These are phyloP conservation scores for Chlamydomonas incerta DNA, from an alignment of 139 green algal genomes.

Conservation along the genomic window DNA sequence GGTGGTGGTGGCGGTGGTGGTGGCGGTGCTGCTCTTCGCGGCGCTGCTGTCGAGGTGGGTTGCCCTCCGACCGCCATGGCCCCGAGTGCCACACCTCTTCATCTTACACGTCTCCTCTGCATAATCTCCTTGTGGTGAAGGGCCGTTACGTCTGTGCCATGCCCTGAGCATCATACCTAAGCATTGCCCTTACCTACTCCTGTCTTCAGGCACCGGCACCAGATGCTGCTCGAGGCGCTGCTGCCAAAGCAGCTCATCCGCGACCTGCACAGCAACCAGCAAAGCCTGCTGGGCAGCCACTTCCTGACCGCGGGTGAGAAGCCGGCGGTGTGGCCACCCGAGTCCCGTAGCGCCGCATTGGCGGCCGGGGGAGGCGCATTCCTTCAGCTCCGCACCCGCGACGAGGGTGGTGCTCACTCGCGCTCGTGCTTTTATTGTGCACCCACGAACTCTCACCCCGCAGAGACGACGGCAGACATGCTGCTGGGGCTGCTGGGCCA, in stretches of 20 bases:
- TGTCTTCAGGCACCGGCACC: neutral
- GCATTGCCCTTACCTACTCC: too few relatives aligned
- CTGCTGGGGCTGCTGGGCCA: slow-evolving; percentile 21
- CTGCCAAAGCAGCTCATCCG: neutral
- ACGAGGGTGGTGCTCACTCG: too few relatives aligned
- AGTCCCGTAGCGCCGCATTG: too few relatives aligned
- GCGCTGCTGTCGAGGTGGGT: neutral
- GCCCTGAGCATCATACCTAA: too few relatives aligned
- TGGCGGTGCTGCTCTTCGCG: neutral
- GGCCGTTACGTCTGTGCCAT: neutral
- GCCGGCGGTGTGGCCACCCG: too few relatives aligned
- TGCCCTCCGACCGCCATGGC: too few relatives aligned
- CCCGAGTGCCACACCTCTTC: too few relatives aligned
- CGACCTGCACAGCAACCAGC: slow-evolving; percentile 1
- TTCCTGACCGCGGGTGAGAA: neutral
- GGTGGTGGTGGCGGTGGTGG: neutral
- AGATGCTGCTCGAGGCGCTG: slow-evolving; percentile 25
- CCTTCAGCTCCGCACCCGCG: too few relatives aligned
- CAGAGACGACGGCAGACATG: slow-evolving; percentile 40
- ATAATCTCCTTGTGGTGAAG: neutral
- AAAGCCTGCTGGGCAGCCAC: neutral
- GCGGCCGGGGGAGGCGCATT: too few relatives aligned
- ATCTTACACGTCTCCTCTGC: too few relatives aligned
- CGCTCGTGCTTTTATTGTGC: neutral
- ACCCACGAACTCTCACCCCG: neutral